Conservation (phyloP, 2,329 filamentous ascomycete species). For the Trichoderma sp. region DNA sequence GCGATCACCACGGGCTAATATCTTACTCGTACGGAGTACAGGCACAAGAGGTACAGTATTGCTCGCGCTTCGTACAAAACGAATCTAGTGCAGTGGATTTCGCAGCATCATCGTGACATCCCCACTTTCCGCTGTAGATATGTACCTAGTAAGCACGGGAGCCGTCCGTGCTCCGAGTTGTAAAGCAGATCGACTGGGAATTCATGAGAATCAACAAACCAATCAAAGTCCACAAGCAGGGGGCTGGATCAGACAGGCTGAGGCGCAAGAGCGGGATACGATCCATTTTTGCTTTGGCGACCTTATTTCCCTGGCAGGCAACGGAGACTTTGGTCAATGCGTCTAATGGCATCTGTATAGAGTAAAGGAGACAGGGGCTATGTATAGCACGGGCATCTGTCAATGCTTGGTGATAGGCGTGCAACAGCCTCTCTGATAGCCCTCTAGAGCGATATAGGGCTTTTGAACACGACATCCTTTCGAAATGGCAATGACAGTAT, state of each 20-base stretch:
- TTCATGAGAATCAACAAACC: not conserved
- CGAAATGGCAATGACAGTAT: not conserved
- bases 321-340: not conserved
- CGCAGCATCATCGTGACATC: not conserved
- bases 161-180: slow-evolving; percentile 1
- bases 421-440: not conserved
- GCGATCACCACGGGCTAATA: not conserved
- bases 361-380: not conserved
- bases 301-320: not conserved
- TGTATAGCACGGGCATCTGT: not conserved
- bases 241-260: not conserved
- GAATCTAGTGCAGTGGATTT: slow-evolving; percentile 9
- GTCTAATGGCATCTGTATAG: not conserved
- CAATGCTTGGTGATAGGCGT: not conserved
- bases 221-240: not conserved
- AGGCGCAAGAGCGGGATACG: not conserved
- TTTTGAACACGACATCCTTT: not conserved
- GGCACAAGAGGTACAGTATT: not conserved
- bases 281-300: not conserved
- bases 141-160: not conserved
- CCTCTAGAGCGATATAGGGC: not conserved
- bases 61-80: not conserved
- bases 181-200: slow-evolving; percentile 1
- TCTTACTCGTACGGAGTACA: slow-evolving; percentile 3
- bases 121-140: not conserved